phyloP scores from a whole-genome alignment of 345 rosid species.

The Populus ilicifolia region DNA sequence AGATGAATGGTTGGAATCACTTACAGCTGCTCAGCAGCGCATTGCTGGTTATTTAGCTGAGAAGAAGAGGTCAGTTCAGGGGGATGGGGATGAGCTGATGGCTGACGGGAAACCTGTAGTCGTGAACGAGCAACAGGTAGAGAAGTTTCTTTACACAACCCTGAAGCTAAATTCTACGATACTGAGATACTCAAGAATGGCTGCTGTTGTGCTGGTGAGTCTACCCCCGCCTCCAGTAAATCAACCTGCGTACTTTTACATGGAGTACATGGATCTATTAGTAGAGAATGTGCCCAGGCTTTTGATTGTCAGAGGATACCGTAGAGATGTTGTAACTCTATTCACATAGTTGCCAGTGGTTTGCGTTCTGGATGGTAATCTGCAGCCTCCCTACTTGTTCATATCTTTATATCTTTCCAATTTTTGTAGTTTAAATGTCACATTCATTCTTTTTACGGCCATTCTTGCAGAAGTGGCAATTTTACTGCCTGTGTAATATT shows the following conservation, averaged over 20 bases:
- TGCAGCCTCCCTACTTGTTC: constrained; percentile 16
- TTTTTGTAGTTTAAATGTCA: constrained; percentile 18
- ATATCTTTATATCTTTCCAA: constrained; percentile 6
- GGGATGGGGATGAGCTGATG: constrained; percentile 43
- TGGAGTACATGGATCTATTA: constrained; percentile 98
- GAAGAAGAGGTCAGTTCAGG: constrained; percentile 47
- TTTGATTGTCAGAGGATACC: constrained; percentile 95
- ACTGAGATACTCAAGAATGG: constrained; percentile 75
- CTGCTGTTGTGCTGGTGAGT: constrained; percentile 89
- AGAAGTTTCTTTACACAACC: constrained; percentile 76
- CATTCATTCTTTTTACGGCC: constrained; percentile 37
- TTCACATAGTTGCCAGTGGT: constrained; percentile 57
- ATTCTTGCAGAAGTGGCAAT: constrained; percentile 6
- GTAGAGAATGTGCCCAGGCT: constrained; percentile 93
- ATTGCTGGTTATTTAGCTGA: constrained; percentile 60
- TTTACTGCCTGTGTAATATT: not conserved
- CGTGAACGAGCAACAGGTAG: constrained; percentile 76
- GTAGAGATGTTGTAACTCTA: constrained; percentile 92
- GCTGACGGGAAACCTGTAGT: constrained; percentile 80
- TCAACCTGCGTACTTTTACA: constrained; percentile 93
- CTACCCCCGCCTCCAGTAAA: constrained; percentile 65
- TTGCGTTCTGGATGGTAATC: constrained; percentile 2
- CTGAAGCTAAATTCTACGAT: constrained; percentile 83
- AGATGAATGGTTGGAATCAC: constrained; percentile 78
- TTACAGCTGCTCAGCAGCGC: constrained; percentile 66